phyloP scores from a whole-genome alignment of 164 flowering plant species.

The Vitis cinerea region DNA sequence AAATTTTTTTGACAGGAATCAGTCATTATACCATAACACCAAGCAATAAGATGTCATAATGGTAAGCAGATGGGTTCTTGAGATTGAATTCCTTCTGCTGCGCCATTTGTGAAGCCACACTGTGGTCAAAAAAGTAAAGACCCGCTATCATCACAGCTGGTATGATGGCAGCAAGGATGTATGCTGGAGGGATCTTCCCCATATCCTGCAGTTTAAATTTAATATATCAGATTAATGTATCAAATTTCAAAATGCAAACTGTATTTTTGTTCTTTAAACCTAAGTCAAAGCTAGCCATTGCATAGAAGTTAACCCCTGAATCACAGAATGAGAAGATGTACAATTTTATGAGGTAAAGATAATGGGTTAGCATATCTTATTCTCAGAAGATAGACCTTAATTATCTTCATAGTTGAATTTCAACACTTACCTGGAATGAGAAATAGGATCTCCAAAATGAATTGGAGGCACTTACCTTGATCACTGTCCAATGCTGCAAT shows the following conservation, averaged over 20 bases:
- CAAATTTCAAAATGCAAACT: no score
- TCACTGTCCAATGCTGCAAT: constrained; percentile 37
- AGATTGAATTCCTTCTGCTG: constrained; percentile 11
- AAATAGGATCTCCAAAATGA: no score
- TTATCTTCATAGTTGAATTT: no score
- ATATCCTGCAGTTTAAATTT: constrained; percentile 6
- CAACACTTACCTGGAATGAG: no score
- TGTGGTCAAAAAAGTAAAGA: constrained; percentile 4
- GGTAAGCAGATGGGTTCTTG: constrained; percentile 8
- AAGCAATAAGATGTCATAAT: constrained; percentile 8
- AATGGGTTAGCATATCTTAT: no score
- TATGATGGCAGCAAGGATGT: constrained; percentile 3
- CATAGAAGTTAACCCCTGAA: no score
- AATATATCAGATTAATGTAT: no score
- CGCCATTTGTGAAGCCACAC: constrained; percentile 3
- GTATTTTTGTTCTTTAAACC: no score
- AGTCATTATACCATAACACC: neutral
- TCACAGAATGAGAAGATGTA: no score
- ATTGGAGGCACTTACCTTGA: constrained; percentile 22
- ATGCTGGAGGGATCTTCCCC: neutral
- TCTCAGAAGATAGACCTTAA: no score
- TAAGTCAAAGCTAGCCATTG: no score
- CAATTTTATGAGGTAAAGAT: no score
- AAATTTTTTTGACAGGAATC: neutral
- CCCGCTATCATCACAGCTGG: constrained; percentile 8